phyloP scores from a whole-genome alignment of 2,329 filamentous ascomycete genomes.

The Calonectria pauciramosa region DNA sequence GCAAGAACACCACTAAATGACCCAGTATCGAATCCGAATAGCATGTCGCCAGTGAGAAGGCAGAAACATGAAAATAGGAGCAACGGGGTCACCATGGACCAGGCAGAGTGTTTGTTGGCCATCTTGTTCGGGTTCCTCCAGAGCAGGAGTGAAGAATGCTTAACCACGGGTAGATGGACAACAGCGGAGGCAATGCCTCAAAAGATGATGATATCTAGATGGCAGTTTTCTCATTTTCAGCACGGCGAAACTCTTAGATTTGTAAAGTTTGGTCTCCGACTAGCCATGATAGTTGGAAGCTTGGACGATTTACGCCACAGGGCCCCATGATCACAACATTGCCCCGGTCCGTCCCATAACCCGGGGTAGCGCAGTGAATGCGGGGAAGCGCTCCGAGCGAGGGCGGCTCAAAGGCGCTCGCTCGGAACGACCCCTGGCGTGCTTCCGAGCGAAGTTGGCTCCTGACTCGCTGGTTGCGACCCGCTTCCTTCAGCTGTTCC shows the following conservation, averaged over 20 bases:
- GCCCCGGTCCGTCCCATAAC: neutral
- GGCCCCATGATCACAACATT: neutral
- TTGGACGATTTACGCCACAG: constrained; percentile 1
- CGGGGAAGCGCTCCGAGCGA: neutral
- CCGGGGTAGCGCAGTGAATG: neutral
- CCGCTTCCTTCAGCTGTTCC: neutral
- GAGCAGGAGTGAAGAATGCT: neutral
- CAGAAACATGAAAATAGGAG: constrained; percentile 26
- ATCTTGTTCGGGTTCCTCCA: neutral
- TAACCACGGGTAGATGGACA: neutral
- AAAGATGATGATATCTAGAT: neutral
- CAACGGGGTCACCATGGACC: constrained; percentile 22
- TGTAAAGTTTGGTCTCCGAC: neutral
- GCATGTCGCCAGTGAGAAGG: constrained; percentile 22
- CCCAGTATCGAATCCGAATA: constrained; percentile 25
- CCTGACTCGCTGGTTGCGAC: neutral
- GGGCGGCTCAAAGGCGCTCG: neutral
- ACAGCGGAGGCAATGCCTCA: neutral
- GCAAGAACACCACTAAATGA: constrained; percentile 19
- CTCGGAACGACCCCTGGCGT: neutral
- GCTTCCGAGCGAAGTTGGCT: constrained; percentile 12
- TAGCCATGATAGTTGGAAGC: neutral
- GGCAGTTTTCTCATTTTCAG: neutral
- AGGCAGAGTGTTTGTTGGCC: neutral
- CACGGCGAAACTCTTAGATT: neutral